Evolutionary conservation across 352 stramenopile genomes (phyloP).

Genomic region (Phytophthora foliorum): DNA sequence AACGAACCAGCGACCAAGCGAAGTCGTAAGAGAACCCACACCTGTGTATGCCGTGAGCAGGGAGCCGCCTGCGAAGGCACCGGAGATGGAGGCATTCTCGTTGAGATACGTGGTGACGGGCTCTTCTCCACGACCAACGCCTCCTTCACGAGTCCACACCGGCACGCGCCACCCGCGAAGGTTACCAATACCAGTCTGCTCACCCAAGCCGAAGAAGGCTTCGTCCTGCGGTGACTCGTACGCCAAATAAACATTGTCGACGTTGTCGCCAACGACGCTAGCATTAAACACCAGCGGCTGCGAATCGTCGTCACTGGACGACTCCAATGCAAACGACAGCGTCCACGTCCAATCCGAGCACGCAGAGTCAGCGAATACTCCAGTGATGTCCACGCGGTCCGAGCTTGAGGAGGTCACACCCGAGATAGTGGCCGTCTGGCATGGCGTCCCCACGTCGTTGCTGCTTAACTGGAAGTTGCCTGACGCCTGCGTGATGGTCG

Average conservation of each 20-base stretch:
- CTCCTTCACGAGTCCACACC: constrained; percentile 35
- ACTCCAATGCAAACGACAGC: constrained; percentile 17
- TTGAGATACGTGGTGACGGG: constrained; percentile 40
- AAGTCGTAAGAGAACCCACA: constrained; percentile 28
- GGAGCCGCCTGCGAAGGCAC: constrained; percentile 31
- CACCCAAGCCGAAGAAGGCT: constrained; percentile 36
- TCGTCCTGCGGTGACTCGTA: constrained; percentile 35
- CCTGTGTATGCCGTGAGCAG: constrained; percentile 36
- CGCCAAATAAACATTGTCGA: constrained; percentile 37
- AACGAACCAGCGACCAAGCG: constrained; percentile 35
- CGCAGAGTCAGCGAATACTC: constrained; percentile 19
- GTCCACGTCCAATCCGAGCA: constrained; percentile 24
- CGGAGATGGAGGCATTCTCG: constrained; percentile 30
- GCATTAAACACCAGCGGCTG: constrained; percentile 34
- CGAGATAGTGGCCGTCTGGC: constrained; percentile 15
- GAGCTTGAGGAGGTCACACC: constrained; percentile 5
- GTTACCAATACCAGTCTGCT: constrained; percentile 35
- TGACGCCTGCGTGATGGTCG: constrained; percentile 34
- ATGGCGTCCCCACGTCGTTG: constrained; percentile 16
- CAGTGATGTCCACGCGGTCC: constrained; percentile 21
- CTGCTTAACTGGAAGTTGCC: constrained; percentile 38
- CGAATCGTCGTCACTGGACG: constrained; percentile 13
- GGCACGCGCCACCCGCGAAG: constrained; percentile 37
- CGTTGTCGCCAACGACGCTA: constrained; percentile 23
- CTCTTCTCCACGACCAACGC: constrained; percentile 34